Conservation (phyloP, 2,329 filamentous ascomycete species). For the Tothia fuscella region DNA sequence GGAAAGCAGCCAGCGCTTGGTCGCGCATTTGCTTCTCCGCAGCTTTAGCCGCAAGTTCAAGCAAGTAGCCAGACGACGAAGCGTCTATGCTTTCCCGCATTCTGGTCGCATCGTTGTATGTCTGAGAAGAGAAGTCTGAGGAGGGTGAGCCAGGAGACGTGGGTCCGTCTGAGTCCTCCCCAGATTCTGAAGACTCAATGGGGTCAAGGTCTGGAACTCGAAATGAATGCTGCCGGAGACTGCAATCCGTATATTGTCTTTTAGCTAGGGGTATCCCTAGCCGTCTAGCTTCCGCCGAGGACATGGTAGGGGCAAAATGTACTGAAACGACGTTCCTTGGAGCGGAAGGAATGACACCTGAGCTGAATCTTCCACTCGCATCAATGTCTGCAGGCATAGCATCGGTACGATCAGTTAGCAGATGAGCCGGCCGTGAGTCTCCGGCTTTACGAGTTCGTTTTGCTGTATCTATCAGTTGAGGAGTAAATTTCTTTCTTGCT, state of each 20-base stretch:
- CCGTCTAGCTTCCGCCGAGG: constrained; percentile 17
- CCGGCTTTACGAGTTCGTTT: constrained; percentile 56
- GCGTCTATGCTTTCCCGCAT: constrained; percentile 59
- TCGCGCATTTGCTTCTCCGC: constrained; percentile 72
- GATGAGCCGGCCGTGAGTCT: constrained; percentile 50
- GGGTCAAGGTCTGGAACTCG: constrained; percentile 48
- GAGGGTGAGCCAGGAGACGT: constrained; percentile 32
- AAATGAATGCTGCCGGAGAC: constrained; percentile 41
- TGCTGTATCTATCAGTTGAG: constrained; percentile 71
- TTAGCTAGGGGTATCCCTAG: constrained; percentile 20
- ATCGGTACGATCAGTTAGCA: constrained; percentile 59
- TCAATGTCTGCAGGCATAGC: constrained; percentile 40
- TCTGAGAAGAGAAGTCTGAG: constrained; percentile 36
- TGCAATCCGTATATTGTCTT: constrained; percentile 22
- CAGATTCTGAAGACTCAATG: constrained; percentile 49
- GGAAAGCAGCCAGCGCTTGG: constrained; percentile 62
- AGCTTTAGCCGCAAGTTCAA: constrained; percentile 68
- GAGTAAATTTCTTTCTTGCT: constrained; percentile 49
- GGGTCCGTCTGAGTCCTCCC: constrained; percentile 31
- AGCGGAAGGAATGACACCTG: constrained; percentile 15
- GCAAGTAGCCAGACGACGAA: constrained; percentile 61
- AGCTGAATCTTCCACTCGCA: constrained; percentile 2
- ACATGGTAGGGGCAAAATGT: background rate
- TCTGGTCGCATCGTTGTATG: constrained; percentile 42
- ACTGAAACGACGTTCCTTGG: constrained; percentile 13